These are phyloP conservation scores for Cordyceps farinosa DNA, from an alignment of 2,329 filamentous ascomycete genomes.

Conservation along the genomic window DNA sequence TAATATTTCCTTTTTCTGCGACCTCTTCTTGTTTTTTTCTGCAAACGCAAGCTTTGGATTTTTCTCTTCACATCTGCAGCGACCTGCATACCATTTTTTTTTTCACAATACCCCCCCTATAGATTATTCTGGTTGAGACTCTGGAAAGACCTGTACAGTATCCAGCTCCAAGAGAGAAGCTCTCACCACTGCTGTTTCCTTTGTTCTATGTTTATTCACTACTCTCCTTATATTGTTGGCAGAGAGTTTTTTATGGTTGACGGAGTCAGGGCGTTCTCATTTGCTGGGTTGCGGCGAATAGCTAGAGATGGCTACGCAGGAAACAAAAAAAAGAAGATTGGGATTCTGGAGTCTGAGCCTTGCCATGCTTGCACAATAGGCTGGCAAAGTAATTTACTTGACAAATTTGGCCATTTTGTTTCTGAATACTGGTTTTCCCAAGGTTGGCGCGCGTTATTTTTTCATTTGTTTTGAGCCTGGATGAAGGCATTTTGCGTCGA, in stretches of 20 bases:
- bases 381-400: not conserved
- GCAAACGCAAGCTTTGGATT: conserved; percentile 7
- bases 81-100: conserved; percentile 12
- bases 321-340: conserved; percentile 4
- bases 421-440: not conserved
- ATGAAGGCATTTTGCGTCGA: not conserved
- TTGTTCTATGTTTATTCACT: conserved; percentile 11
- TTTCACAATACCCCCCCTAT: conserved; percentile 17
- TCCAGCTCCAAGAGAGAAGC: not conserved
- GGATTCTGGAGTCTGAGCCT: not conserved
- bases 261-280: conserved; percentile 10
- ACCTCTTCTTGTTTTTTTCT: not conserved
- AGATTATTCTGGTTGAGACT: conserved; percentile 11
- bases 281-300: not conserved
- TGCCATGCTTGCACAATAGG: not conserved
- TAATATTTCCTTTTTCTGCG: conserved; percentile 15
- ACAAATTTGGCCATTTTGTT: not conserved
- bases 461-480: not conserved
- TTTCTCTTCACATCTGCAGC: conserved; percentile 13
- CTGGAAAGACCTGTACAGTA: not conserved
- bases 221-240: conserved; percentile 10
- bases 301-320: not conserved
- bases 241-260: not conserved
- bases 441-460: not conserved
- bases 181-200: conserved; percentile 13